These are phyloP conservation scores for Alternaria novae-zelandiae DNA, from an alignment of 2,329 filamentous ascomycete genomes.

Conservation along the genomic window DNA sequence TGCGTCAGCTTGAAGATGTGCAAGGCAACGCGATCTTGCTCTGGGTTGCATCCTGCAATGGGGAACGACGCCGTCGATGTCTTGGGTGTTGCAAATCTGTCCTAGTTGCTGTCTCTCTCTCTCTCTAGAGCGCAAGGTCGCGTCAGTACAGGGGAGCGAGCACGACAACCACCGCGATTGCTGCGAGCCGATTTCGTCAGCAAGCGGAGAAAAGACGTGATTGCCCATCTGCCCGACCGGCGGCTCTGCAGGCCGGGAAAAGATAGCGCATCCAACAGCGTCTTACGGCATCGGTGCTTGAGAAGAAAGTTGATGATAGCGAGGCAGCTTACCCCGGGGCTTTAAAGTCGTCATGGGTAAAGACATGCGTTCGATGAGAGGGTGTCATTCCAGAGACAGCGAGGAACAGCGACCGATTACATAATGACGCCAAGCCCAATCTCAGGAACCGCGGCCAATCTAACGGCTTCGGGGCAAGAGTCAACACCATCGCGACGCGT, in stretches of 20 bases:
- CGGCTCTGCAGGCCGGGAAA: conserved; percentile 6
- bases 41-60: neutral
- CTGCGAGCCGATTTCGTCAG: conserved; percentile 28
- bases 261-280: conserved; percentile 1
- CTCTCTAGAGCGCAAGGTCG: conserved; percentile 30
- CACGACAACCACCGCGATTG: conserved; percentile 14
- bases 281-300: neutral
- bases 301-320: neutral
- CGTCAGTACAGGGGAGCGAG: conserved; percentile 13
- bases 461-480: conserved; percentile 12
- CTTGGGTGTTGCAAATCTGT: neutral
- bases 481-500: conserved; percentile 30
- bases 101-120: conserved; percentile 71
- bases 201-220: conserved; percentile 43
- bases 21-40: neutral
- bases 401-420: conserved; percentile 1
- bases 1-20: neutral
- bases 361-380: neutral
- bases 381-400: neutral
- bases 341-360: neutral
- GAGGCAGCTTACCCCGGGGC: neutral
- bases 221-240: conserved; percentile 15
- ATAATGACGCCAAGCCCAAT: conserved; percentile 25
- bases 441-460: conserved; percentile 19
- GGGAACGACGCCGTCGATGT: neutral